A percentile compares a stretch with the other conserved stretches of the same genome.
Evolutionary conservation across 139 green algal genomes (phyloP).

Genomic region (Tetraselmis chui): DNA sequence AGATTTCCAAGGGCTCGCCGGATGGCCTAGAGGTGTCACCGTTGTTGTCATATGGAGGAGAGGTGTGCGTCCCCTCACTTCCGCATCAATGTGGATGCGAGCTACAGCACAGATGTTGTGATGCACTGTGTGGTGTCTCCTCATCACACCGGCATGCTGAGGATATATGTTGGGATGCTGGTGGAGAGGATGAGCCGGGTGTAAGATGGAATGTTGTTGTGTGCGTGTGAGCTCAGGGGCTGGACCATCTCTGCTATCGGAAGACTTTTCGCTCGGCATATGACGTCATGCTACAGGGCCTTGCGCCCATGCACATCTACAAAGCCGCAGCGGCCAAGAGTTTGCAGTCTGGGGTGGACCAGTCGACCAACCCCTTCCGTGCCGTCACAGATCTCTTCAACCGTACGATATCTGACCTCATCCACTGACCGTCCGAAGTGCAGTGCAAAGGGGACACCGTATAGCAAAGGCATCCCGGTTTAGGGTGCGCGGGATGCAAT

Average conservation of each 20-base stretch:
- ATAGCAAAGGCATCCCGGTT: too few relatives aligned
- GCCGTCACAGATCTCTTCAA: background rate
- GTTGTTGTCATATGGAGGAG: conserved; percentile 21
- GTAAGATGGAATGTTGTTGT: background rate
- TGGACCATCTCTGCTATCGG: conserved; percentile 12
- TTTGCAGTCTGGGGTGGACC: background rate
- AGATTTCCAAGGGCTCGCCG: background rate
- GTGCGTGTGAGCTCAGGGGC: background rate
- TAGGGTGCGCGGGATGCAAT: too few relatives aligned
- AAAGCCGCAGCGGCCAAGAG: background rate
- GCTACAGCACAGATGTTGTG: conserved; percentile 21
- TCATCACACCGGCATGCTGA: too few relatives aligned
- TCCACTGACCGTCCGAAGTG: too few relatives aligned
- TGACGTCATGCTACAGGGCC: conserved; percentile 8
- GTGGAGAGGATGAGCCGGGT: conserved; percentile 17
- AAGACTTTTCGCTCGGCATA: background rate
- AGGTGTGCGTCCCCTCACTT: too few relatives aligned
- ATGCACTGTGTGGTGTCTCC: conserved; percentile 9
- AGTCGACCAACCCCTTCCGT: background rate
- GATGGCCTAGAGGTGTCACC: conserved; percentile 16
- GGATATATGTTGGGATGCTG: too few relatives aligned
- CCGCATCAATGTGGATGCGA: too few relatives aligned
- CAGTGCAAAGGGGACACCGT: too few relatives aligned
- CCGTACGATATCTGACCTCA: background rate
- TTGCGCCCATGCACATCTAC: background rate